phyloP scores from a whole-genome alignment of 305 asterid species.

The Striga hermonthica region DNA sequence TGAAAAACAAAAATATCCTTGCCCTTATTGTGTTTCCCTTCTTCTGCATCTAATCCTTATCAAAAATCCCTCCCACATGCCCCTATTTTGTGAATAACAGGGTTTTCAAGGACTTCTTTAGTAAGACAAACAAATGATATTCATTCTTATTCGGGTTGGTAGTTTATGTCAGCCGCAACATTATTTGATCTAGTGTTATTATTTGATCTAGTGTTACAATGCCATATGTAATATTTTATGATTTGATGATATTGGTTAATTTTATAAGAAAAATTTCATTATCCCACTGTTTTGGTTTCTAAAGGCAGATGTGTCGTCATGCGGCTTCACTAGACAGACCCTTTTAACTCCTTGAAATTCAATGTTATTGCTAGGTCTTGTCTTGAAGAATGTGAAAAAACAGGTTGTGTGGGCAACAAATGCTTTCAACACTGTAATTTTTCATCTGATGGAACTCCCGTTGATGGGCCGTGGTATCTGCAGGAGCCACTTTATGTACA shows the following conservation, averaged over 20 bases:
- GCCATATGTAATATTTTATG: neutral
- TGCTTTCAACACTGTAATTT: slow-evolving; percentile 89
- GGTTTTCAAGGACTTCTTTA: neutral
- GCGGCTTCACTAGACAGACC: slow-evolving; percentile 21
- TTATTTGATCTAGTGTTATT: no score
- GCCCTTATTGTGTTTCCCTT: neutral
- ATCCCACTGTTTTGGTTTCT: slow-evolving; percentile 13
- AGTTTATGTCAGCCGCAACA: no score
- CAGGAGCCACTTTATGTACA: slow-evolving; percentile 90
- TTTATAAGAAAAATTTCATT: slow-evolving; percentile 1
- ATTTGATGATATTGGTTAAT: slow-evolving; percentile 17
- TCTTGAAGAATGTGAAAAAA: slow-evolving; percentile 76
- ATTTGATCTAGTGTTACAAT: neutral
- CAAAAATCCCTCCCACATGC: slow-evolving; percentile 4
- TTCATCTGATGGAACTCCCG: slow-evolving; percentile 52
- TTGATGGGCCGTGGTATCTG: slow-evolving; percentile 82
- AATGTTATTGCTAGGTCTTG: slow-evolving; percentile 56
- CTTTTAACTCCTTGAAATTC: slow-evolving; percentile 31
- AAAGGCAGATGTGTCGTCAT: slow-evolving; percentile 21
- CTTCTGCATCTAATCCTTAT: slow-evolving; percentile 5
- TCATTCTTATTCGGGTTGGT: neutral
- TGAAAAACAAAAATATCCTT: slow-evolving; percentile 12
- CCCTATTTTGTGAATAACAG: neutral
- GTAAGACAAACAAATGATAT: neutral
- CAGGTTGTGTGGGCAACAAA: slow-evolving; percentile 78